Conservation (phyloP, 1,284 basidiomycete species). For the Ustilago tritici region DNA sequence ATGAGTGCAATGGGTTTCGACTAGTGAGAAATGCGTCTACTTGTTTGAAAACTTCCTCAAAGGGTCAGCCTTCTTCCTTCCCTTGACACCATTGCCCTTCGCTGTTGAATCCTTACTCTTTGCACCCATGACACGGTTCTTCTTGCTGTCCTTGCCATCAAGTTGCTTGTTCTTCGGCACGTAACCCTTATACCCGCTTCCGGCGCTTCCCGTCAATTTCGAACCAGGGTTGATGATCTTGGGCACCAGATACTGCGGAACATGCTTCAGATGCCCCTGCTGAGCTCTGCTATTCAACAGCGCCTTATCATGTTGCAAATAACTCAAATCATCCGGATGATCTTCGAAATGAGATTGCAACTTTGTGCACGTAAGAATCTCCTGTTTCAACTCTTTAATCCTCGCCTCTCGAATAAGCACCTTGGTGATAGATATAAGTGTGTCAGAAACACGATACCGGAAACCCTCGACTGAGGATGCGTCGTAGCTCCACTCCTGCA, state of each 20-base stretch:
- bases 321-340: slow-evolving; percentile 93
- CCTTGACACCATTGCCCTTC: slow-evolving; percentile 7
- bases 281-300: slow-evolving; percentile 88
- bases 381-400: slow-evolving; percentile 91
- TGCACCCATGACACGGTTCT: neutral
- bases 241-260: slow-evolving; percentile 92
- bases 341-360: slow-evolving; percentile 97
- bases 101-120: slow-evolving; percentile 18
- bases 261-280: slow-evolving; percentile 86
- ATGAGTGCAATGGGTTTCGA: neutral
- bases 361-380: slow-evolving; percentile 94
- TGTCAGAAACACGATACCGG: slow-evolving; percentile 97
- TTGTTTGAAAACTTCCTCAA: slow-evolving; percentile 57
- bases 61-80: slow-evolving; percentile 55
- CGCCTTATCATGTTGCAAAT: slow-evolving; percentile 92
- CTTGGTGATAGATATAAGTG: slow-evolving; percentile 86
- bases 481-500: slow-evolving; percentile 93
- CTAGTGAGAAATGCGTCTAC: slow-evolving; percentile 3
- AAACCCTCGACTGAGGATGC: slow-evolving; percentile 82
- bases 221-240: slow-evolving; percentile 74
- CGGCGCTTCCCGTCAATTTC: slow-evolving; percentile 7
- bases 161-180: slow-evolving; percentile 37
- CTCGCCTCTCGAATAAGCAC: slow-evolving; percentile 89
- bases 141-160: slow-evolving; percentile 4
- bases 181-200: slow-evolving; percentile 25